Conservation (phyloP, 2,329 filamentous ascomycete species). For the Neonectria ditissima region DNA sequence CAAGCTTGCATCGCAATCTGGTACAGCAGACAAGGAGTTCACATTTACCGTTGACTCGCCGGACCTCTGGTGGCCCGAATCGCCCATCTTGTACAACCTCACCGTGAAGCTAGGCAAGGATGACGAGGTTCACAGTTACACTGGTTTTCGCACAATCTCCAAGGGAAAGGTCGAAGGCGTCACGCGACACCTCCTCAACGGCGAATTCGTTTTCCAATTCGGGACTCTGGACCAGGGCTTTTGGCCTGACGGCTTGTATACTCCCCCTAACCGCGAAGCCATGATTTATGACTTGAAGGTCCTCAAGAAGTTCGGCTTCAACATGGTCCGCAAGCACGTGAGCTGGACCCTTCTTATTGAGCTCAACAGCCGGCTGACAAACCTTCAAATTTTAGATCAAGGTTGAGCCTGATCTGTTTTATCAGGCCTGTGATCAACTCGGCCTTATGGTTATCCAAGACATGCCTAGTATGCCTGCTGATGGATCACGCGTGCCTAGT, state of each 20-base stretch:
- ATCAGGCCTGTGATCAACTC: neutral
- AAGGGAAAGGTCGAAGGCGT: neutral
- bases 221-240: neutral
- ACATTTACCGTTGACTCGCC: neutral
- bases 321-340: neutral
- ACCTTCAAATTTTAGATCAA: neutral
- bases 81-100: neutral
- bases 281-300: neutral
- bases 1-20: neutral
- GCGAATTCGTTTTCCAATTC: neutral
- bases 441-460: neutral
- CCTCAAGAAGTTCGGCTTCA: neutral
- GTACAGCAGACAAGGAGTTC: neutral
- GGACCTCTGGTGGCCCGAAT: neutral
- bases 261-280: neutral
- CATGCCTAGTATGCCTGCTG: neutral
- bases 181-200: neutral
- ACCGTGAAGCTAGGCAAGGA: neutral
- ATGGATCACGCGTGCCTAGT: neutral
- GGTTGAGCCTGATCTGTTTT: neutral
- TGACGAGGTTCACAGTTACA: neutral
- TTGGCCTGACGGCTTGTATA: neutral
- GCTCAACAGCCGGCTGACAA: neutral
- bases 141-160: neutral
- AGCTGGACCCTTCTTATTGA: neutral